Percentiles rank a stretch among this genome's conserved stretches.
Evolutionary conservation across 164 flowering plant species (phyloP).

Genomic region (Sextonia rubra): DNA sequence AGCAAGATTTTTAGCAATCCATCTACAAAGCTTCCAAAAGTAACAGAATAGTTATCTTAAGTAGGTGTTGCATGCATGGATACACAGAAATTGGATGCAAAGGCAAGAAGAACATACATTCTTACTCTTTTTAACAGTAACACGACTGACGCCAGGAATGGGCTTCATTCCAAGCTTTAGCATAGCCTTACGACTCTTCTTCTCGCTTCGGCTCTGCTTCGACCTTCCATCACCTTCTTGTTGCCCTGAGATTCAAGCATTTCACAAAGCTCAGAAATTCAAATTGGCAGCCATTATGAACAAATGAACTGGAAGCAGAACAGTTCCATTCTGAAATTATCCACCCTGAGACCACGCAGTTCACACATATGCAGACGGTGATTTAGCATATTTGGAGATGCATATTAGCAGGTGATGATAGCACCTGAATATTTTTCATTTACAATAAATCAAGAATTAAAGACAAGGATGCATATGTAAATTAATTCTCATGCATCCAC

Average conservation of each 20-base stretch:
- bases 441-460: no score
- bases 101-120: slow-evolving; percentile 20
- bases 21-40: not conserved
- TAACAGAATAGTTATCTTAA: not conserved
- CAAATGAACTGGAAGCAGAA: not conserved
- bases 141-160: slow-evolving; percentile 32
- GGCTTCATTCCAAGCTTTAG: slow-evolving; percentile 40
- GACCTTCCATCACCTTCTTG: slow-evolving; percentile 30
- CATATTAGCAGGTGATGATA: not conserved
- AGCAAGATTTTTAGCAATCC: no score
- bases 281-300: not conserved
- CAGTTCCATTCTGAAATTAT: no score
- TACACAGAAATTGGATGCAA: not conserved
- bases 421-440: not conserved
- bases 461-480: not conserved
- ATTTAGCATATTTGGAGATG: not conserved
- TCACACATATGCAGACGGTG: no score
- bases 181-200: slow-evolving; percentile 38
- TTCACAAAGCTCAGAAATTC: not conserved
- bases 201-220: slow-evolving; percentile 40
- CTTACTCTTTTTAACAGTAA: slow-evolving; percentile 34
- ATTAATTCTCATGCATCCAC: no score
- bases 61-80: not conserved
- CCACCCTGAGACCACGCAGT: not conserved
- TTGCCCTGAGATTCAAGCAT: slow-evolving; percentile 15